Base-by-base conservation (phyloP, 1,139 yeast species). In the Diutina rugosa region DNA sequence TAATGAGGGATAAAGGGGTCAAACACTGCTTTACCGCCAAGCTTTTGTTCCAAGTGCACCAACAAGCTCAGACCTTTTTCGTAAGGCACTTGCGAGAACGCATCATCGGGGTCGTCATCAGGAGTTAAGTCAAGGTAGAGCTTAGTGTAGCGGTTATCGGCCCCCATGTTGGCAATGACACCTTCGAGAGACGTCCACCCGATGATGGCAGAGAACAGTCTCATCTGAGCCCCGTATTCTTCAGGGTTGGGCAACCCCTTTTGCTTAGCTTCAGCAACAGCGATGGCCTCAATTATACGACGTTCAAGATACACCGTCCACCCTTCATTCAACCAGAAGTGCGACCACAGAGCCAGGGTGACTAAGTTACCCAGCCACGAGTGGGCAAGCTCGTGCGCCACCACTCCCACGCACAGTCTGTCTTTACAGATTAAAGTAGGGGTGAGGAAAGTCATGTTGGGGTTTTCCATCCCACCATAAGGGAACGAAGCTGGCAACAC, bases 391-490 rank as follows among this genome's bases (percentile, higher is more conserved):
- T 72, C 76, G 59, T 72, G 76, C 0, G 76, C 76, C 63, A 72
- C 65, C 2, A 72, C 75, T 56, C 65, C 68, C 18, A 69, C 70
- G 58, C 72, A 74, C 8, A 73, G 66, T 56, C 76, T 59, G 58
- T 72, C 76, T 51, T 67, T 66, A 60, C 72, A 64, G 26, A 72
- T 66, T 55, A 72, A 63, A 3, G 74, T 71, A 0, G 76, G 75
- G 1, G 76, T 71, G 38, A 71, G 72, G 61, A 69, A 72, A 0
- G 74, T 70, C 58, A 71, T 66, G 57, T 71, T 71, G 35, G 76
- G 76, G 58, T 70, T 72, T 58, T 72, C 76, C 76, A 72, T 72
- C 12, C 75, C 76, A 16, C 76, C 76, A 58, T 72, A 72, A 1
- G 76, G 76, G 61, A 71, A 72, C 56, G 70, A 68, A 55, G 65